Evolutionary conservation across 2,329 filamentous ascomycete genomes (phyloP), one percentile per base, ranked within the genome.

Genomic region (Xylogone sp.): DNA sequence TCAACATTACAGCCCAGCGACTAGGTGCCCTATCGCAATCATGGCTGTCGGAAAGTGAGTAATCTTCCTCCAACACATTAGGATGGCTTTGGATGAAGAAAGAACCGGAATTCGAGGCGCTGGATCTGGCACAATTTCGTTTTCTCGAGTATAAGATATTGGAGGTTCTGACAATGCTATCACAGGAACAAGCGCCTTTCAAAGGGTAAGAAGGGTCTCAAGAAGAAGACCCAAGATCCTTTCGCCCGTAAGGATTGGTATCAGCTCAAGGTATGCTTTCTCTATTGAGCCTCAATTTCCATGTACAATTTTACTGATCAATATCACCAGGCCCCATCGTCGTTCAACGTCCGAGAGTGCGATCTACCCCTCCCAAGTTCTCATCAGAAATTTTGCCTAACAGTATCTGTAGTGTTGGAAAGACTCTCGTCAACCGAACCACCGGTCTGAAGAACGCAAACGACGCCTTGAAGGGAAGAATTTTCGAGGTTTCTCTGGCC

Each of bases 401-500:
- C 62, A 55, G 58, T 59, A 62, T 39, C 62, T 69, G 56, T 76
- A 97, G 93, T 87, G 93, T 97, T 74, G 94, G 94, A 76, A 99
- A 99, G 84, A 99, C 94, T 67, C 88, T 99, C 61, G 94, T 99
- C 74, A 99, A 99, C 88, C 88, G 94, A 70, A 96, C 94, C 69
- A 97, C 91, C 68, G 94, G 94, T 96, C 83, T 99, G 69, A 99
- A 97, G 88, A 97, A 97, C 81, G 94, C 94, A 75, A 99, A 97
- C 83, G 94, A 99, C 72, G 88, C 93, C 65, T 85, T 99, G 69
- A 99, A 97, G 85, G 94, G 94, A 73, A 89, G 94, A 70, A 96
- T 99, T 78, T 86, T 99, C 78, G 94, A 99, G 83, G 93, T 97
- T 65, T 97, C 93, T 62, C 87, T 99, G 70, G 94, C 94, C 72